These are phyloP conservation scores for Auricularia sp. DNA, from an alignment of 768 basidiomycete species.

Conservation along the genomic window DNA sequence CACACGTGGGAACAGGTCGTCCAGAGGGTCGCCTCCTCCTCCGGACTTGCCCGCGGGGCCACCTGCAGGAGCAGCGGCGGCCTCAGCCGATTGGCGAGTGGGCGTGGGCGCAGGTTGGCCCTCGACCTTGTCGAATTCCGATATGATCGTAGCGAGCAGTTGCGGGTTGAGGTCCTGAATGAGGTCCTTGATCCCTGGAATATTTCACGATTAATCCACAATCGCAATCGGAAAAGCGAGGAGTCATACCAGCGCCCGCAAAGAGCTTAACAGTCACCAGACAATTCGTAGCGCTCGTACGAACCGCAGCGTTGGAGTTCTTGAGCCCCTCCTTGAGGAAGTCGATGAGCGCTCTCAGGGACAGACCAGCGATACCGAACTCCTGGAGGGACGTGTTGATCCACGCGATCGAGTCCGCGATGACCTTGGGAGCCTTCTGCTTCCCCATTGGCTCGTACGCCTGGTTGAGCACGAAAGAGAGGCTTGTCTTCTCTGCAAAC, in stretches of 20 bases:
- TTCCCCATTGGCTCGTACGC: constrained; percentile 90
- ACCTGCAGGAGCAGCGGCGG: constrained; percentile 38
- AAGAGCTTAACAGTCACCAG: constrained; percentile 87
- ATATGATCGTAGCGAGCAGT: constrained; percentile 77
- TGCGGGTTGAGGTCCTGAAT: constrained; percentile 93
- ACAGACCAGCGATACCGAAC: constrained; percentile 84
- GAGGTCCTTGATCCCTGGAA: constrained; percentile 78
- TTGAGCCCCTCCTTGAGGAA: constrained; percentile 80
- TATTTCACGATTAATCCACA: constrained; percentile 1
- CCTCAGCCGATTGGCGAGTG: constrained; percentile 64
- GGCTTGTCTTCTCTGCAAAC: constrained; percentile 86
- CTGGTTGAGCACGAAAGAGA: constrained; percentile 90
- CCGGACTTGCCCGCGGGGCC: constrained; percentile 33
- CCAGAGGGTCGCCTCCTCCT: constrained; percentile 56
- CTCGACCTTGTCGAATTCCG: constrained; percentile 90
- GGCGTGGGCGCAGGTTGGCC: constrained; percentile 70
- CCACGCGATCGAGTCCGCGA: constrained; percentile 86
- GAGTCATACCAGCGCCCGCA: constrained; percentile 70
- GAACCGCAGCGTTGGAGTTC: constrained; percentile 89
- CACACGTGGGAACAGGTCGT: constrained; percentile 91
- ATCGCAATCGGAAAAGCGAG: not conserved
- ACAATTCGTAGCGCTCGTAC: constrained; percentile 87
- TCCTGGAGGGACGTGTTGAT: constrained; percentile 77
- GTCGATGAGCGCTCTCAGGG: constrained; percentile 76
- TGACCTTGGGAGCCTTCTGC: constrained; percentile 94